Base-by-base conservation (phyloP, 2,329 filamentous ascomycete genomes). In the Pezicula rhizophila region DNA sequence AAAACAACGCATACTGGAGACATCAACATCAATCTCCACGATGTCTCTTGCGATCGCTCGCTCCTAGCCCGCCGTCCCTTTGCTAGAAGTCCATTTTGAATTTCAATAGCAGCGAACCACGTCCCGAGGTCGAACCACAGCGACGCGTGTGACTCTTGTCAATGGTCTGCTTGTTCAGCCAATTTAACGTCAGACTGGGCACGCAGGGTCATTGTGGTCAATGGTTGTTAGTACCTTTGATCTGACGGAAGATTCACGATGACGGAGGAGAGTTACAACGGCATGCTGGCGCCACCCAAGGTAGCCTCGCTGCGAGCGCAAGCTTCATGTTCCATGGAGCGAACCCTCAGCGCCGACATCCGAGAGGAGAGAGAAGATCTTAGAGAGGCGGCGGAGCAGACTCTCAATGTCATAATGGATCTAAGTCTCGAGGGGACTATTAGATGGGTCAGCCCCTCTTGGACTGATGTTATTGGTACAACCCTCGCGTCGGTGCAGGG, bases 361-460 rank as follows among this genome's bases (percentile, higher is more conserved):
- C 85, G 89, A 59, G 89, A 95, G 64, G 90, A 97, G 72, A 82
- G 91, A 54, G 87, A 96, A 65, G 92, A 97, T 66, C 78, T 99
- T 58, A 90, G 91, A 64, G 89, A 96, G 72, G 93, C 92, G 37
- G 93, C 92, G 45, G 92, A 97, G 70, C 89, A 96, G 72, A 96
- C 91, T 18, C 77, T 96, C 65, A 99, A 97, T 68, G 88, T 95
- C 55, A 96, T 99, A 66, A 79, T 99, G 64, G 92, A 99, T 70
- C 77, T 99, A 56, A 89, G 90, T 62, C 78, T 97, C 48, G 87
- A 96, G 64, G 89, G 89, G 56, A 86, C 82, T 52, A 86, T 99
- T 61, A 87, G 90, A 69, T 99, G 93, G 89, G 91, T 95, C 60
- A 97, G 92, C 66, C 89, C 91, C 11, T 96, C 92, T 14, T 99